Conservation (phyloP, 768 basidiomycete species). For the Saitozyma podzolica region DNA sequence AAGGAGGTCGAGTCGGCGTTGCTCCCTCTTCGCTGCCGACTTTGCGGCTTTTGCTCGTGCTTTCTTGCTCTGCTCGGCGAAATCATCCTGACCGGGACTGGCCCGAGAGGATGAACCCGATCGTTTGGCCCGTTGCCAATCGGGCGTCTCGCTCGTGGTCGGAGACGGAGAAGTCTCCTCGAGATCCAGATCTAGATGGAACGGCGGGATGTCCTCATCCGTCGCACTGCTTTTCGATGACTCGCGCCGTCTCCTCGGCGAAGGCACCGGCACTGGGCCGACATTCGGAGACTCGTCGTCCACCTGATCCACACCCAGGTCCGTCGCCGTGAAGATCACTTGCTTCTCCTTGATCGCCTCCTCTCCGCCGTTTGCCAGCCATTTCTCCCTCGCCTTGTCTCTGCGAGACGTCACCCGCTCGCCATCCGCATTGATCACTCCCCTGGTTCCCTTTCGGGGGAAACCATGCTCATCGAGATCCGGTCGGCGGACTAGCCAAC, state of each 20-base stretch:
- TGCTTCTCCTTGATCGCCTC: slow-evolving; percentile 1
- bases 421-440: background rate
- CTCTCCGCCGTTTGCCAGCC: background rate
- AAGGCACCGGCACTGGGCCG: no score
- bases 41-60: slow-evolving; percentile 23
- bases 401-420: background rate
- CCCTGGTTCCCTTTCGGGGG: slow-evolving; percentile 15
- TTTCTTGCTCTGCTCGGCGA: slow-evolving; percentile 11
- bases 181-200: slow-evolving; percentile 24
- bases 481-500: slow-evolving; percentile 12
- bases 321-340: slow-evolving; percentile 5
- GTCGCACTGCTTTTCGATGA: background rate
- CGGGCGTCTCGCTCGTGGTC: background rate
- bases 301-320: background rate
- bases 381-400: background rate
- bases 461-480: slow-evolving; percentile 20
- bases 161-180: slow-evolving; percentile 5
- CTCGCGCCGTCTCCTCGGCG: background rate
- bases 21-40: slow-evolving; percentile 27
- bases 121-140: no score
- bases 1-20: slow-evolving; percentile 41
- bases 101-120: no score
- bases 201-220: slow-evolving; percentile 19
- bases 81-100: background rate
- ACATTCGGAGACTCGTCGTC: no score